Evolutionary conservation across 139 green algal genomes (phyloP).

Genomic region (Tetraselmis striata): DNA sequence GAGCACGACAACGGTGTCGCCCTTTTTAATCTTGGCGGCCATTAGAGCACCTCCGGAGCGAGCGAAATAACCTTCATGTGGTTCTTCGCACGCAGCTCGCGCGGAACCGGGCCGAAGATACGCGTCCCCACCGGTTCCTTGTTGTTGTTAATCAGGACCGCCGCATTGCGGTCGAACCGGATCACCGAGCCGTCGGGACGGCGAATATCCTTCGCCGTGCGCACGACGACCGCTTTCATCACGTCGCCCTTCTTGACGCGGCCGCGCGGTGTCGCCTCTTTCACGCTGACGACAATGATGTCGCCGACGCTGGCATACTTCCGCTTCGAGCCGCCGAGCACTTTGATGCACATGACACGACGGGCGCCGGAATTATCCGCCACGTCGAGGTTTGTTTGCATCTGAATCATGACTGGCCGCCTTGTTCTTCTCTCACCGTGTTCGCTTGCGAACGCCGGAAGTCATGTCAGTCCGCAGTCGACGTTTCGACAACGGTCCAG

Average conservation of each 20-base stretch:
- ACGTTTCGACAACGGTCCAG: too few relatives aligned
- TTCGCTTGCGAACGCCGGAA: too few relatives aligned
- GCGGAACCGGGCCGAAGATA: slow-evolving; percentile 53
- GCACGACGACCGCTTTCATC: slow-evolving; percentile 48
- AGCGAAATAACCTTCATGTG: slow-evolving; percentile 54
- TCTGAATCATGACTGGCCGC: too few relatives aligned
- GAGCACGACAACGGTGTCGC: too few relatives aligned
- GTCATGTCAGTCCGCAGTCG: too few relatives aligned
- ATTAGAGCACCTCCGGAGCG: slow-evolving; percentile 47
- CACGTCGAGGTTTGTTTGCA: slow-evolving; percentile 14
- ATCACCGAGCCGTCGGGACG: slow-evolving; percentile 37
- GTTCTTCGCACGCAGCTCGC: slow-evolving; percentile 44
- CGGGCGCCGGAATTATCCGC: slow-evolving; percentile 51
- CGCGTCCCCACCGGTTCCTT: slow-evolving; percentile 43
- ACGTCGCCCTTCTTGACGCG: too few relatives aligned
- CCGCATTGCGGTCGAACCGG: slow-evolving; percentile 49
- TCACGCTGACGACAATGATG: slow-evolving; percentile 52
- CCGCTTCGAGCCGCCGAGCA: too few relatives aligned
- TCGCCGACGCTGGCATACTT: slow-evolving; percentile 39
- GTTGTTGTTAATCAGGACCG: slow-evolving; percentile 48
- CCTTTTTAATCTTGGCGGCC: too few relatives aligned
- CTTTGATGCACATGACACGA: slow-evolving; percentile 49
- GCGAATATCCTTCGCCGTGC: slow-evolving; percentile 51
- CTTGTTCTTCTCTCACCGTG: too few relatives aligned
- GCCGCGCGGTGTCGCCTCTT: too few relatives aligned